phyloP scores from a whole-genome alignment of 169 alveolate genomes.

The Plasmodium berghei region DNA sequence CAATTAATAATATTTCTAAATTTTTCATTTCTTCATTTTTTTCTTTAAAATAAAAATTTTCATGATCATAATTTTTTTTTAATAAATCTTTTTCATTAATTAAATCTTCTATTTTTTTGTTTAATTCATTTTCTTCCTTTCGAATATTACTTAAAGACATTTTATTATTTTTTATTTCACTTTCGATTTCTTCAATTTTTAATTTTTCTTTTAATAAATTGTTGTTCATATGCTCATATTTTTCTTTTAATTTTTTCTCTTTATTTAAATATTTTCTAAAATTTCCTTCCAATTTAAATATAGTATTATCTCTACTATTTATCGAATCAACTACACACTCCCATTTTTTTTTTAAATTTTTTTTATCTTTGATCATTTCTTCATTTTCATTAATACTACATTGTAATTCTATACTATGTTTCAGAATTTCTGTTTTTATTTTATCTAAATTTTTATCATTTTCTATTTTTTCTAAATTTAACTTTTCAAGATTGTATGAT shows the following conservation, averaged over 20 bases:
- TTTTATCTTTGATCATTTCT: constrained; percentile 44
- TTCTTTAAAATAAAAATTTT: constrained; percentile 22
- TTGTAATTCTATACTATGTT: constrained; percentile 38
- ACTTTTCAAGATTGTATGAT: constrained; percentile 27
- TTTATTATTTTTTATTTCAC: constrained; percentile 22
- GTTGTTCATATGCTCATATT: constrained; percentile 8
- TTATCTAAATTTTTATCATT: constrained; percentile 22
- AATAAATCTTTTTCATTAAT: constrained; percentile 12
- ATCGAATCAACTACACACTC: constrained; percentile 38
- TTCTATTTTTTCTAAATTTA: constrained; percentile 27
- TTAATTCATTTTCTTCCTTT: constrained; percentile 5
- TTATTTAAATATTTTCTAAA: constrained; percentile 24
- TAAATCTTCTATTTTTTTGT: not conserved
- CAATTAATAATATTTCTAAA: constrained; percentile 12
- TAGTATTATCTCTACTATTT: constrained; percentile 51
- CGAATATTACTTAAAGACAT: constrained; percentile 17
- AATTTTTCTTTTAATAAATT: constrained; percentile 11
- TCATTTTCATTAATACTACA: constrained; percentile 1
- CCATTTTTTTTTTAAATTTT: constrained; percentile 33
- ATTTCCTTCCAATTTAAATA: constrained; percentile 41
- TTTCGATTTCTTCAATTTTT: constrained; percentile 15
- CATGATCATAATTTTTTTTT: constrained; percentile 39
- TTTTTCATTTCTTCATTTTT: constrained; percentile 42
- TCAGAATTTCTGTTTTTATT: constrained; percentile 36
- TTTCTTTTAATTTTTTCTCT: constrained; percentile 25